Conservation (phyloP, 2,329 filamentous ascomycete genomes). For the Phyllachora maydis region DNA sequence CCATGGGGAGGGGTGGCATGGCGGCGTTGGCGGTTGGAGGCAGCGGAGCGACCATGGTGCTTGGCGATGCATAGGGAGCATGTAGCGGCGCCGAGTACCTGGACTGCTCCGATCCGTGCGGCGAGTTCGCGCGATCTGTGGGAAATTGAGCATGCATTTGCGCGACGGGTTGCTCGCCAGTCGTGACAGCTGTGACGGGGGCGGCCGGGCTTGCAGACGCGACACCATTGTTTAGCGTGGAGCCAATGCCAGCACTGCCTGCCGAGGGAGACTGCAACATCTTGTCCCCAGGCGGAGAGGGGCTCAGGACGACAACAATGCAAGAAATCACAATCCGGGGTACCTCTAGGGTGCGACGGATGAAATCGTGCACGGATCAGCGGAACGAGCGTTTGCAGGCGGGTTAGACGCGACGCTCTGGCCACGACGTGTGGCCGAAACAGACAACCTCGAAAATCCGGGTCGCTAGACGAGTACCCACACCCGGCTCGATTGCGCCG, state of each 20-base stretch:
- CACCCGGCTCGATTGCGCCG: too few species aligned
- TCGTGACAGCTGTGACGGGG: slow-evolving; percentile 1
- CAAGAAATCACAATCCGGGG: too few species aligned
- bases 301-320: background rate
- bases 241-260: slow-evolving; percentile 26
- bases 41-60: slow-evolving; percentile 22
- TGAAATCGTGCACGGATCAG: too few species aligned
- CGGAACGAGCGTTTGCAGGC: too few species aligned
- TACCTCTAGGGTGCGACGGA: too few species aligned
- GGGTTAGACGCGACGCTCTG: too few species aligned
- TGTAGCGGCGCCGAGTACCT: slow-evolving; percentile 26
- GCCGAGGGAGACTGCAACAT: slow-evolving; percentile 18
- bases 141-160: slow-evolving; percentile 8
- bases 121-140: slow-evolving; percentile 33
- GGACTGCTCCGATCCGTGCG: slow-evolving; percentile 38
- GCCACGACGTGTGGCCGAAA: too few species aligned
- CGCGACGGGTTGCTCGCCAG: slow-evolving; percentile 3
- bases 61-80: slow-evolving; percentile 30
- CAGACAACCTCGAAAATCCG: too few species aligned
- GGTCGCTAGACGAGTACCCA: too few species aligned
- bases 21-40: slow-evolving; percentile 13
- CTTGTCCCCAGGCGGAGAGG: background rate
- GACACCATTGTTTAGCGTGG: slow-evolving; percentile 26
- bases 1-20: slow-evolving; percentile 18
- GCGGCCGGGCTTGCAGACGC: too few species aligned